Evolutionary conservation across 2,329 filamentous ascomycete genomes (phyloP).

Genomic region (Penicillium sp.): DNA sequence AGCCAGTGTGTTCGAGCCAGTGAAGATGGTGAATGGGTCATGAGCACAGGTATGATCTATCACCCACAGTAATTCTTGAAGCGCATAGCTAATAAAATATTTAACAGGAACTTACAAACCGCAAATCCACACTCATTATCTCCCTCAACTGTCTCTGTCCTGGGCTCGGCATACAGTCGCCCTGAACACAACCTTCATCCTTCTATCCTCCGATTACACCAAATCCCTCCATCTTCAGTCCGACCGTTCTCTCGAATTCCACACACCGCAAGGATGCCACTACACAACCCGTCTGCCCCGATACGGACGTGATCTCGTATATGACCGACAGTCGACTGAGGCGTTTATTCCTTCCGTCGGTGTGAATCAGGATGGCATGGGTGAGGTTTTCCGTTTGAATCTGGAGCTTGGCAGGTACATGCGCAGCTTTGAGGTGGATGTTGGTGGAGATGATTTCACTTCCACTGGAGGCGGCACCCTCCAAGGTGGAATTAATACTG

Average conservation of each 20-base stretch:
- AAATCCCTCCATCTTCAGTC: slow-evolving; percentile 93
- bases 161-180: slow-evolving; percentile 89
- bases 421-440: slow-evolving; percentile 88
- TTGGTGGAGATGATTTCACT: slow-evolving; percentile 76
- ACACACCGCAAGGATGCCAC: slow-evolving; percentile 84
- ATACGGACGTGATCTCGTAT: slow-evolving; percentile 87
- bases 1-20: slow-evolving; percentile 86
- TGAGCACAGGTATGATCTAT: slow-evolving; percentile 73
- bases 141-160: slow-evolving; percentile 90
- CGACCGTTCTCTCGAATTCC: slow-evolving; percentile 89
- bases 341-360: slow-evolving; percentile 85
- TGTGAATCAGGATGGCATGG: slow-evolving; percentile 78
- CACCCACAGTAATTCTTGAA: not conserved
- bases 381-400: slow-evolving; percentile 91
- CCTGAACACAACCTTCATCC: slow-evolving; percentile 85
- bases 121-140: slow-evolving; percentile 93
- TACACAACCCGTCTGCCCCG: slow-evolving; percentile 86
- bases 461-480: slow-evolving; percentile 69
- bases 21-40: slow-evolving; percentile 95
- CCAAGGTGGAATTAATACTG: slow-evolving; percentile 82
- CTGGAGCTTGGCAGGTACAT: slow-evolving; percentile 91
- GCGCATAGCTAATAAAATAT: not conserved
- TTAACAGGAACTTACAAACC: slow-evolving; percentile 65
- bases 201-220: slow-evolving; percentile 87
- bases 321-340: slow-evolving; percentile 79